Evolutionary conservation across 2,329 filamentous ascomycete species (phyloP).

Genomic region (Ambrosiella cleistominuta): DNA sequence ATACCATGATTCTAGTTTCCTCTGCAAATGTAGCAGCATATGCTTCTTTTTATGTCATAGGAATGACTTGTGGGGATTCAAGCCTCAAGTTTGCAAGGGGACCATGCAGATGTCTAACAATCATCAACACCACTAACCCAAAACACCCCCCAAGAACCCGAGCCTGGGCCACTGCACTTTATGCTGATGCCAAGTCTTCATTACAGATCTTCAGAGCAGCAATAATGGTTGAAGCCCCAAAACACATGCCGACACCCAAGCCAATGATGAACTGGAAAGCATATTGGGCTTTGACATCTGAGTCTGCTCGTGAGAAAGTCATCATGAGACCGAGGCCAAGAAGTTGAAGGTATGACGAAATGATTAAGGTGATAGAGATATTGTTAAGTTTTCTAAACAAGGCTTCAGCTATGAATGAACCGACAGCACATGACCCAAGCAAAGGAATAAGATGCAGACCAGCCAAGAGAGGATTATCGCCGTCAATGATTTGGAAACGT

Average conservation of each 20-base stretch:
- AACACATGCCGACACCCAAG: slow-evolving; percentile 39
- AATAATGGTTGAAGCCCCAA: slow-evolving; percentile 39
- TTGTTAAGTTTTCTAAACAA: slow-evolving; percentile 37
- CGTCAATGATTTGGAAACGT: slow-evolving; percentile 41
- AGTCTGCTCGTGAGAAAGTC: slow-evolving; percentile 21
- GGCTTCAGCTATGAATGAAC: slow-evolving; percentile 36
- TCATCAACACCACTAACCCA: slow-evolving; percentile 40
- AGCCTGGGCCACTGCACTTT: slow-evolving; percentile 42
- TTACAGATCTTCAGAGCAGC: slow-evolving; percentile 32
- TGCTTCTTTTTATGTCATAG: slow-evolving; percentile 22
- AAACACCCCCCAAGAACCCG: slow-evolving; percentile 42
- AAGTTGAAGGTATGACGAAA: slow-evolving; percentile 32
- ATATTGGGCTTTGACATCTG: slow-evolving; percentile 28
- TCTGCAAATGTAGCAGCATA: slow-evolving; percentile 30
- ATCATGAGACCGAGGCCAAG: slow-evolving; percentile 34
- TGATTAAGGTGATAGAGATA: slow-evolving; percentile 32
- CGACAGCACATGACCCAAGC: slow-evolving; percentile 37
- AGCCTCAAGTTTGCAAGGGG: slow-evolving; percentile 23
- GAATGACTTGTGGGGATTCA: slow-evolving; percentile 25
- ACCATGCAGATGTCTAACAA: slow-evolving; percentile 33
- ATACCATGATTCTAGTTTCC: slow-evolving; percentile 30
- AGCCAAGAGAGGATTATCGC: slow-evolving; percentile 33
- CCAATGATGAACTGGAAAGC: slow-evolving; percentile 40
- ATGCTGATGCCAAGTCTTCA: slow-evolving; percentile 36
- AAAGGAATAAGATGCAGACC: slow-evolving; percentile 41